Percentiles rank a stretch among this genome's conserved stretches.
phyloP scores from a whole-genome alignment of 805 yeast genomes.

The Wickerhamomyces ciferrii region DNA sequence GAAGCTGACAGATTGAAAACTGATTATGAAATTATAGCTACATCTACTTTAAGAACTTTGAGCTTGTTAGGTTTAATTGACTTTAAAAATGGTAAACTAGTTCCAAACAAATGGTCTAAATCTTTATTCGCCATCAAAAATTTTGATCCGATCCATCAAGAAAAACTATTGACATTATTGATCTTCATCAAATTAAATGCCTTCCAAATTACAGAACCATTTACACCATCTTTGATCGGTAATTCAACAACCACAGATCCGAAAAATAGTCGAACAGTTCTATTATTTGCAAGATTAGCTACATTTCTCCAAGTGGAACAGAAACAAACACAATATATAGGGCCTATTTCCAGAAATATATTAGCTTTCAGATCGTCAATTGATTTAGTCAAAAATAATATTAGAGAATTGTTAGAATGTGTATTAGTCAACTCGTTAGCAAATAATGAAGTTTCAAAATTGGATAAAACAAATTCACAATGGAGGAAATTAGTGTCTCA shows the following conservation, averaged over 20 bases:
- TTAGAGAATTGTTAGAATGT: constrained; percentile 52
- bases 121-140: constrained; percentile 31
- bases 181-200: constrained; percentile 40
- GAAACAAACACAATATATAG: constrained; percentile 51
- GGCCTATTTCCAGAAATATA: constrained; percentile 65
- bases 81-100: constrained; percentile 24
- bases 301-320: constrained; percentile 43
- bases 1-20: constrained; percentile 31
- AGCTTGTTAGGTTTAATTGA: constrained; percentile 44
- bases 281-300: constrained; percentile 43
- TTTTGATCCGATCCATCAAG: constrained; percentile 27
- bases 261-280: constrained; percentile 27
- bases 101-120: constrained; percentile 48
- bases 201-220: constrained; percentile 28
- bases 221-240: constrained; percentile 32
- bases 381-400: constrained; percentile 41
- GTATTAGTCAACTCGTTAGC: constrained; percentile 44
- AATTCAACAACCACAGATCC: constrained; percentile 27
- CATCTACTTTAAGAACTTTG: constrained; percentile 49
- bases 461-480: constrained; percentile 34
- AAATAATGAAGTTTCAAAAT: constrained; percentile 56
- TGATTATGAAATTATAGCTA: constrained; percentile 50
- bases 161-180: constrained; percentile 42
- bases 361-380: constrained; percentile 64
- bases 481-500: constrained; percentile 57